phyloP scores from a whole-genome alignment of 2,329 filamentous ascomycete species.

The Trichoderma cornu-damae region DNA sequence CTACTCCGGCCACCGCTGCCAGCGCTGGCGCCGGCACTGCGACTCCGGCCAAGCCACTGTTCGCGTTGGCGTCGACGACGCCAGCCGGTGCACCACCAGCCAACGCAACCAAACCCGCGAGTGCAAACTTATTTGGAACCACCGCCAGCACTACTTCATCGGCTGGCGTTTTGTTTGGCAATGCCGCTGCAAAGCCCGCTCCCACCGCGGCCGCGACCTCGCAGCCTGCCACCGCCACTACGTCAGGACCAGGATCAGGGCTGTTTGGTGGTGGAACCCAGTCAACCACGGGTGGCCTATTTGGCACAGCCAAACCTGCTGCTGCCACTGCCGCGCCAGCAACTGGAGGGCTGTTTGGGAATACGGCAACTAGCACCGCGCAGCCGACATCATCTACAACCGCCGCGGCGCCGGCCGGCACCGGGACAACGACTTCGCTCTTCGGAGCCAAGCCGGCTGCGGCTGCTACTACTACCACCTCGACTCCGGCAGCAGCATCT shows the following conservation, averaged over 20 bases:
- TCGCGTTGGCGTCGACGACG: slow-evolving; percentile 48
- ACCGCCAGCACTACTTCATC: slow-evolving; percentile 17
- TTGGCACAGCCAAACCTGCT: slow-evolving; percentile 24
- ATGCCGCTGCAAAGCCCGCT: slow-evolving; percentile 23
- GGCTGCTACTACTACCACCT: slow-evolving; percentile 31
- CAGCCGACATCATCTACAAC: slow-evolving; percentile 25
- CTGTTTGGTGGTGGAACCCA: slow-evolving; percentile 32
- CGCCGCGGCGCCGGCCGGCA: slow-evolving; percentile 24
- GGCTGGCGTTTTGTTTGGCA: slow-evolving; percentile 27
- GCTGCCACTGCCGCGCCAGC: slow-evolving; percentile 22
- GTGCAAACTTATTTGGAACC: slow-evolving; percentile 13
- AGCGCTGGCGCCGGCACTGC: slow-evolving; percentile 27
- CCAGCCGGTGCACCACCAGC: slow-evolving; percentile 51
- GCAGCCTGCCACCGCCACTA: slow-evolving; percentile 21
- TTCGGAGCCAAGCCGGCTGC: slow-evolving; percentile 41
- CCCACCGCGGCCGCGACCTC: slow-evolving; percentile 17
- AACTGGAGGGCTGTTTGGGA: slow-evolving; percentile 27
- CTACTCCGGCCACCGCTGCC: slow-evolving; percentile 21
- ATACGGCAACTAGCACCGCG: slow-evolving; percentile 20
- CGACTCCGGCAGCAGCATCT: slow-evolving; percentile 32
- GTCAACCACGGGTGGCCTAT: slow-evolving; percentile 24
- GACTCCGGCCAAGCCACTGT: slow-evolving; percentile 43
- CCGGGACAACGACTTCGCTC: slow-evolving; percentile 27
- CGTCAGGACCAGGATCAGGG: slow-evolving; percentile 20
- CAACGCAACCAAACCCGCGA: slow-evolving; percentile 30